These are phyloP conservation scores for Pecoramyces ruminantium DNA, from an alignment of 192 early-diverging fungal species.

Conservation along the genomic window DNA sequence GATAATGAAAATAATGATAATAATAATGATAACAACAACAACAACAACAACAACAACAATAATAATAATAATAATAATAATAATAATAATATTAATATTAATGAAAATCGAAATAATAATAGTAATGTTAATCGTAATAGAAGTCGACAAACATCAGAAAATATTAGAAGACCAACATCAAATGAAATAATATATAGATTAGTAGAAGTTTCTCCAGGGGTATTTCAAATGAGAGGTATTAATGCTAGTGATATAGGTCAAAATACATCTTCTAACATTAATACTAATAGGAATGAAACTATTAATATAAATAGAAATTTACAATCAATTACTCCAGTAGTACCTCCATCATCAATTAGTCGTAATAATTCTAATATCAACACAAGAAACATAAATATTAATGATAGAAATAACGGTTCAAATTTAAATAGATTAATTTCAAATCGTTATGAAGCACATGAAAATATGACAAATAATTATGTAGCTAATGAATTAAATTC, in stretches of 20 bases:
- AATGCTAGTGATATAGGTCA: not conserved
- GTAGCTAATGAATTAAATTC: not conserved
- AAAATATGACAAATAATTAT: not conserved
- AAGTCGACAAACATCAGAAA: no score
- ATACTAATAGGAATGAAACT: no score
- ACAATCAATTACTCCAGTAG: no score
- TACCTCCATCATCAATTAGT: no score
- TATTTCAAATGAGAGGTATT: not conserved
- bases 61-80: not conserved
- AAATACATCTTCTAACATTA: not conserved
- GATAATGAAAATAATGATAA: not conserved
- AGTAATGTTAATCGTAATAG: no score
- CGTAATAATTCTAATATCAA: no score
- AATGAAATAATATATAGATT: not conserved
- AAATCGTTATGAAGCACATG: not conserved
- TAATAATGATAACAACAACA: not conserved
- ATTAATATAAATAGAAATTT: no score
- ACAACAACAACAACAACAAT: not conserved
- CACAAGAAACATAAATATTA: no score
- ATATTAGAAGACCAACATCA: no score
- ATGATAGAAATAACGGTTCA: no score
- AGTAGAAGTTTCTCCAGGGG: not conserved
- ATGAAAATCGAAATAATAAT: no score
- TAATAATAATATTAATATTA: not conserved
- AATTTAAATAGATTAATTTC: not conserved